A percentile compares a stretch with the other conserved stretches of the same genome.
Conservation (phyloP, 805 yeast species). For the Ogataea haglerorum region DNA sequence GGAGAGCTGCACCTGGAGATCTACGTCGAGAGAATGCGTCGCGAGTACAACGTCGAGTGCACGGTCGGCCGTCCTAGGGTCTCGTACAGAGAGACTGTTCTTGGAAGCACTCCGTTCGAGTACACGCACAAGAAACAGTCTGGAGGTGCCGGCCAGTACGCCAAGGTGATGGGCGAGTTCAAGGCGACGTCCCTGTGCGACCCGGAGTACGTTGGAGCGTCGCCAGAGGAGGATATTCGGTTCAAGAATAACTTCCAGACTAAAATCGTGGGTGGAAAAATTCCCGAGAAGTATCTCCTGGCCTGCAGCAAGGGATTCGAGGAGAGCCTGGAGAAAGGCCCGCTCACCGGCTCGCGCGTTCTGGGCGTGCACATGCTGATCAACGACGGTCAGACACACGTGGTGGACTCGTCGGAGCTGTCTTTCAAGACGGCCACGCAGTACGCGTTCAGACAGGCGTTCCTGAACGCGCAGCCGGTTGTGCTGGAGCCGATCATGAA, state of each 20-base stretch:
- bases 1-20: slow-evolving; percentile 97
- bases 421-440: slow-evolving; percentile 91
- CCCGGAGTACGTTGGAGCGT: slow-evolving; percentile 36
- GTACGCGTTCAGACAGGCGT: slow-evolving; percentile 90
- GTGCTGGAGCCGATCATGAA: slow-evolving; percentile 96
- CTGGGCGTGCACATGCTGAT: slow-evolving; percentile 90
- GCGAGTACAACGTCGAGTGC: slow-evolving; percentile 96
- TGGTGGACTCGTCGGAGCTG: slow-evolving; percentile 94
- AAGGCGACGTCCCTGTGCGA: slow-evolving; percentile 48
- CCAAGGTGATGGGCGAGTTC: slow-evolving; percentile 87
- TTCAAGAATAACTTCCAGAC: slow-evolving; percentile 73
- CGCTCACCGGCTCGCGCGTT: slow-evolving; percentile 90
- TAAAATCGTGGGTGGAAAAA: slow-evolving; percentile 93
- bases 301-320: slow-evolving; percentile 97
- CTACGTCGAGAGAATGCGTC: slow-evolving; percentile 95
- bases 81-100: slow-evolving; percentile 91
- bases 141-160: slow-evolving; percentile 99
- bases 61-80: slow-evolving; percentile 97
- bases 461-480: slow-evolving; percentile 77
- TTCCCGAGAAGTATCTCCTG: slow-evolving; percentile 87
- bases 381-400: slow-evolving; percentile 96
- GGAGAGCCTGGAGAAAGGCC: slow-evolving; percentile 94
- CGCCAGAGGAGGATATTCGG: slow-evolving; percentile 30
- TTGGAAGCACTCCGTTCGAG: slow-evolving; percentile 72
- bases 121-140: slow-evolving; percentile 96